phyloP scores from a whole-genome alignment of 2,329 filamentous ascomycete species.

The Aspergillus calidoustus region DNA sequence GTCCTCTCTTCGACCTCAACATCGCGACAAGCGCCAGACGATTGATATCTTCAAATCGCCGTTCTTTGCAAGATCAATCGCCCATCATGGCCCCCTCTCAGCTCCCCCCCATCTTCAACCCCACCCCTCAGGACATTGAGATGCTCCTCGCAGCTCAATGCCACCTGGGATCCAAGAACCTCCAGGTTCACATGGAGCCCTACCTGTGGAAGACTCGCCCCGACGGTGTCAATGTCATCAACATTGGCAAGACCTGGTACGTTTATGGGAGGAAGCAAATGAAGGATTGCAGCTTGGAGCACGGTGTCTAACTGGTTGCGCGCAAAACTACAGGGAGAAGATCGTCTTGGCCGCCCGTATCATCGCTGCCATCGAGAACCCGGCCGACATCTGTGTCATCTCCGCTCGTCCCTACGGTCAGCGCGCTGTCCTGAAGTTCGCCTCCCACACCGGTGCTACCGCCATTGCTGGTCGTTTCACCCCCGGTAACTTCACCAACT shows the following conservation, averaged over 20 bases:
- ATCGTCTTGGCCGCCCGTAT: conserved; percentile 98
- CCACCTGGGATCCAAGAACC: conserved; percentile 98
- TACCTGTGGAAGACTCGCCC: conserved; percentile 99
- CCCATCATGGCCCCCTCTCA: conserved; percentile 93
- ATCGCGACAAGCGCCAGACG: conserved; percentile 50
- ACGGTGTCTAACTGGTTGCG: conserved; percentile 26
- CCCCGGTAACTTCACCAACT: conserved; percentile 99
- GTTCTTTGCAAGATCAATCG: conserved; percentile 51
- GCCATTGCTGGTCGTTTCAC: conserved; percentile 99
- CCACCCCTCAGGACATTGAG: conserved; percentile 98
- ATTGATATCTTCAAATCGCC: conserved; percentile 49
- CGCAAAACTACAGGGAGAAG: conserved; percentile 78
- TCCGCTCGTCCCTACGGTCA: conserved; percentile 99
- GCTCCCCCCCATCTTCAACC: conserved; percentile 94
- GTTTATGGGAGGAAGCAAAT: conserved; percentile 36
- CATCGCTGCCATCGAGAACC: conserved; percentile 99
- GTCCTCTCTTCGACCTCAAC: conserved; percentile 39
- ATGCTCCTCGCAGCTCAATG: conserved; percentile 96
- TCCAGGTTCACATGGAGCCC: conserved; percentile 99
- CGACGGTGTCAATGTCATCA: conserved; percentile 98
- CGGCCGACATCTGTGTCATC: conserved; percentile 98
- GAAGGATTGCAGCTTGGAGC: not conserved
- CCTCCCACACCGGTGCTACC: conserved; percentile 94
- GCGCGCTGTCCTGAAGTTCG: conserved; percentile 99
- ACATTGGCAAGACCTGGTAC: conserved; percentile 99